These are phyloP conservation scores for Aspergillus biplanus DNA, from an alignment of 495 filamentous ascomycete species.

Conservation along the genomic window DNA sequence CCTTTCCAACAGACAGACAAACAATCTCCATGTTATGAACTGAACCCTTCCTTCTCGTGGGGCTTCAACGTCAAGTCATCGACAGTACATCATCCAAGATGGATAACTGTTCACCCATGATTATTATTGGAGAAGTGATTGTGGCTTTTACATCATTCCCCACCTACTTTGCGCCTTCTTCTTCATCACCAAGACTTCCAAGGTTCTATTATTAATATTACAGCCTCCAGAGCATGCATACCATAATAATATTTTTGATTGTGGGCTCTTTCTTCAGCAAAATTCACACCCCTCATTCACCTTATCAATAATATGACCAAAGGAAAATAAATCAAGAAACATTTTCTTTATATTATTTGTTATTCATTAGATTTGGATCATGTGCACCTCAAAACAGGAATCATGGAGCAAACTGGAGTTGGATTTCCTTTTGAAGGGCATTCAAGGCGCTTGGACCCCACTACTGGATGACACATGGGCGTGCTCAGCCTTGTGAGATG, in stretches of 20 bases:
- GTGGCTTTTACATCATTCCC: conserved; percentile 24
- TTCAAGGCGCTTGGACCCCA: conserved; percentile 8
- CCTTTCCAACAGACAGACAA: neutral
- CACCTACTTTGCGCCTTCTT: conserved; percentile 21
- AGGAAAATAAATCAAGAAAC: too few relatives aligned
- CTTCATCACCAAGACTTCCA: conserved; percentile 8
- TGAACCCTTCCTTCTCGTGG: too few relatives aligned
- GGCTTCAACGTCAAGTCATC: neutral
- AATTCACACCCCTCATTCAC: too few relatives aligned
- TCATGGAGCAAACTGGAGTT: too few relatives aligned
- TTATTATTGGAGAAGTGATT: neutral
- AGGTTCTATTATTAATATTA: neutral
- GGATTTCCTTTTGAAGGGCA: neutral
- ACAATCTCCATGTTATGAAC: neutral
- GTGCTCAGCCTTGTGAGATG: conserved; percentile 15
- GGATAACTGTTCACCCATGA: too few relatives aligned
- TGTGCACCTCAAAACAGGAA: too few relatives aligned
- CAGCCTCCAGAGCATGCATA: neutral
- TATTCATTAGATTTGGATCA: too few relatives aligned
- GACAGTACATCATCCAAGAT: neutral
- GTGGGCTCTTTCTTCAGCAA: too few relatives aligned
- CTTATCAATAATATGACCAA: too few relatives aligned
- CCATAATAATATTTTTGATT: too few relatives aligned
- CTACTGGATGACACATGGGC: conserved; percentile 6
- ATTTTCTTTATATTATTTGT: too few relatives aligned